Evolutionary conservation across 345 rosid species (phyloP), one percentile per base, ranked within the genome.

Genomic region (Eucalyptus curtisii): DNA sequence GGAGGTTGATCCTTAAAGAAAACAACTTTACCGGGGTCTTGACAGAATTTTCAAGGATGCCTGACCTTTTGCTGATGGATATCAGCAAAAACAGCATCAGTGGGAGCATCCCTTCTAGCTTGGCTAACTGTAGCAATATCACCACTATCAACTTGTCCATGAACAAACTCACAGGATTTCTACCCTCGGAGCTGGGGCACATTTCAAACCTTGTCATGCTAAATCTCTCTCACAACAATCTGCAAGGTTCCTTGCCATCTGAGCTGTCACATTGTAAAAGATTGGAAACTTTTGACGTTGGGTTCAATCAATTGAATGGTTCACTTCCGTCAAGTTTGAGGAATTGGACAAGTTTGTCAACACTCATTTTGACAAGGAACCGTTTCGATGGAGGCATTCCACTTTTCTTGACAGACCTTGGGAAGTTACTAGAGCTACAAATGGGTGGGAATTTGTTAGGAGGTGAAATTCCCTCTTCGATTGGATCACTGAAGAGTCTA

Each of bases 341-440:
- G 17, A 90, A 88, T 52, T 95, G 95, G 96, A 95, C 92, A 87
- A 90, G 88, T 53, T 71, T 97, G 85, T 87, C 92, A 30, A 91
- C 95, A 88, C 90, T 97, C 92, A 87, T 93, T 91, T 91, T 97
- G 87, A 93, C 93, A 2, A 91, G 85, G 57, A 97, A 97, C 88
- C 94, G 48, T 87, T 95, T 97, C 37, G 91, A 92, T 5, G 98
- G 95, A 45, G 96, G 95, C 48, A 93, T 96, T 92, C 97, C 98
- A 5, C 20, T 59, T 30, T 94, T 94, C 89, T 89, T 96, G 61
- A 71, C 94, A 22, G 97, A 93, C 87, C 90, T 96, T 42, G 89
- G 88, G 55, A 89, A 81, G 90, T 94, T 96, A 24, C 71, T 92
- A 37, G 93, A 91, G 91, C 93, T 96, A 25, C 93, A 91, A 88